phyloP scores from a whole-genome alignment of 192 early-diverging fungal genomes.

The Lobosporangium transversale region DNA sequence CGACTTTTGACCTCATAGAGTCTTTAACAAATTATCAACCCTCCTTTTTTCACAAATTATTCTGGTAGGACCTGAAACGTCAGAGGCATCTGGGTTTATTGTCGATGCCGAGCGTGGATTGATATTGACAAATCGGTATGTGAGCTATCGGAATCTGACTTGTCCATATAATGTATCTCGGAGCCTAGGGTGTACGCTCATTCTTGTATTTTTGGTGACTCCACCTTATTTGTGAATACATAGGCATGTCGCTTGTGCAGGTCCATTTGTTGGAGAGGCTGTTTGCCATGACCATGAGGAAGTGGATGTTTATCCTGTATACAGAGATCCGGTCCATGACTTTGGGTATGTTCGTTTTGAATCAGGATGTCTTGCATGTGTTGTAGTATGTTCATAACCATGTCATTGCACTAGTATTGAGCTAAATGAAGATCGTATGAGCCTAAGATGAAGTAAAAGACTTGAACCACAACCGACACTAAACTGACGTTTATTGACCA shows the following conservation, averaged over 20 bases:
- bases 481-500: too few relatives aligned
- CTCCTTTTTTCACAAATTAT: too few relatives aligned
- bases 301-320: slow-evolving; percentile 76
- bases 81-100: slow-evolving; percentile 87
- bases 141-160: neutral
- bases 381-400: neutral
- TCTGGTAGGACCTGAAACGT: slow-evolving; percentile 66
- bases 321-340: slow-evolving; percentile 80
- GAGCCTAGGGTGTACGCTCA: neutral
- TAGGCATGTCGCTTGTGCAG: slow-evolving; percentile 75
- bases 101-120: slow-evolving; percentile 76
- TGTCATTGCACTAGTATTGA: too few relatives aligned
- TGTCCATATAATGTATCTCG: neutral
- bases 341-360: slow-evolving; percentile 64
- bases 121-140: slow-evolving; percentile 76
- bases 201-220: too few relatives aligned
- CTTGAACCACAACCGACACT: too few relatives aligned
- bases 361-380: neutral
- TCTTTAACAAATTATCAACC: too few relatives aligned
- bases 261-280: slow-evolving; percentile 87
- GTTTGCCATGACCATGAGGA: slow-evolving; percentile 85
- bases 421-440: too few relatives aligned
- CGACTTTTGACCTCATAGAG: too few relatives aligned
- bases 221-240: too few relatives aligned
- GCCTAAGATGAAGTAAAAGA: too few relatives aligned